Evolutionary conservation across 2,329 filamentous ascomycete genomes (phyloP).

Genomic region (Cadophora sp.): DNA sequence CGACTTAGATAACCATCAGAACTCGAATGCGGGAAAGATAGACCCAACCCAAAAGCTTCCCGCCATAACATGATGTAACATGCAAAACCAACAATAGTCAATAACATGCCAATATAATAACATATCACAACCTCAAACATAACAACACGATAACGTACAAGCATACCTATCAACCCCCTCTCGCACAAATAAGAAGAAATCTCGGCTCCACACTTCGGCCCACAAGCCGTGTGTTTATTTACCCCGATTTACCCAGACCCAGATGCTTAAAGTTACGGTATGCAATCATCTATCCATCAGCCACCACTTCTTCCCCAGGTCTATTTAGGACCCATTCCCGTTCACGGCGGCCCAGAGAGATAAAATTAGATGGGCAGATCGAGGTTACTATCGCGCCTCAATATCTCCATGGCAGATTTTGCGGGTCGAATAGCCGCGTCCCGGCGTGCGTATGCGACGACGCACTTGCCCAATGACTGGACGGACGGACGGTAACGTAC

Average conservation of each 20-base stretch:
- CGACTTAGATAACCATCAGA: no score
- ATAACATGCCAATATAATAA: neutral
- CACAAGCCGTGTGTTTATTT: conserved; percentile 8
- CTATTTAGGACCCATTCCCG: neutral
- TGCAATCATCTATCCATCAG: neutral
- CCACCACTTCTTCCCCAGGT: neutral
- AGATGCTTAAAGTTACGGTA: no score
- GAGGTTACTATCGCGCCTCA: conserved; percentile 1
- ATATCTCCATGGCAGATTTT: conserved; percentile 16
- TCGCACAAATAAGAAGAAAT: neutral
- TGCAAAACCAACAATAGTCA: neutral
- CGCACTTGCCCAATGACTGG: neutral
- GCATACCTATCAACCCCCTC: neutral
- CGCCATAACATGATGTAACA: neutral
- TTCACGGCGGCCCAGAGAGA: neutral
- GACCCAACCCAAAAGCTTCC: no score
- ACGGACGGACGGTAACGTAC: neutral
- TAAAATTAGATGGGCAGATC: neutral
- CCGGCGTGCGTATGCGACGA: neutral
- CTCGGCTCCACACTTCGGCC: neutral
- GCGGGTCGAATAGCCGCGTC: conserved; percentile 16
- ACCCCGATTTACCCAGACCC: conserved; percentile 3
- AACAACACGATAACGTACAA: neutral
- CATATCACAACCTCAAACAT: conserved; percentile 8
- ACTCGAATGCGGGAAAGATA: no score